Conservation (phyloP, 345 rosid species). For the Moringa oleifera region DNA sequence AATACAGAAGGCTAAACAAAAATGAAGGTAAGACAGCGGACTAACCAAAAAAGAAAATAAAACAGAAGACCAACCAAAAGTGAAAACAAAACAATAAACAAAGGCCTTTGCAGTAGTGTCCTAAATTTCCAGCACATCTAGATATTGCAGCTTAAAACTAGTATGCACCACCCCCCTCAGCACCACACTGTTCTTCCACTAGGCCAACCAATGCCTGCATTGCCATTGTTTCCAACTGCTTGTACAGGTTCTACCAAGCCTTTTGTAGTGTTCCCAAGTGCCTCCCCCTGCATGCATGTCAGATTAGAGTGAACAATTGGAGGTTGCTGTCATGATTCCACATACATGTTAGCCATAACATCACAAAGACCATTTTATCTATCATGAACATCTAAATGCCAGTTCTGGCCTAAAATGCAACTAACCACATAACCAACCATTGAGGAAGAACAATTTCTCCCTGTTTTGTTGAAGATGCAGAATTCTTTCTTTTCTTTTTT, state of each 20-base stretch:
- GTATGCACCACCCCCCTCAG: background rate
- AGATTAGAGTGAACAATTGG: background rate
- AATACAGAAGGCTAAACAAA: no score
- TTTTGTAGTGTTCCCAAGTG: constrained; percentile 51
- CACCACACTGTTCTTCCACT: constrained; percentile 27
- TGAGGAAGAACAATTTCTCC: background rate
- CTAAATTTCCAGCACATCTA: no score
- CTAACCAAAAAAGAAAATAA: no score
- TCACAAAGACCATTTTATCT: background rate
- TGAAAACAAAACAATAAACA: no score
- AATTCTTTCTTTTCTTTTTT: no score
- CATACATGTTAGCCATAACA: background rate
- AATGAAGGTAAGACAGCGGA: no score
- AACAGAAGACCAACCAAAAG: no score
- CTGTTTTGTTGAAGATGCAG: no score
- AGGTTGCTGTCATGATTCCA: background rate
- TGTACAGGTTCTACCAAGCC: constrained; percentile 67
- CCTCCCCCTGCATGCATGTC: constrained; percentile 54
- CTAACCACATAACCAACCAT: background rate
- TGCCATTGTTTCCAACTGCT: constrained; percentile 69
- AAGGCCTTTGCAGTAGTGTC: background rate
- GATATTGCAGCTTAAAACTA: background rate
- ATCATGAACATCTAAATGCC: background rate
- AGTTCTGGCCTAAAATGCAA: no score
- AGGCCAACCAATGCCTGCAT: constrained; percentile 73